Conservation (phyloP, 2,329 filamentous ascomycete species). For the Clarireedia homoeocarpa region DNA sequence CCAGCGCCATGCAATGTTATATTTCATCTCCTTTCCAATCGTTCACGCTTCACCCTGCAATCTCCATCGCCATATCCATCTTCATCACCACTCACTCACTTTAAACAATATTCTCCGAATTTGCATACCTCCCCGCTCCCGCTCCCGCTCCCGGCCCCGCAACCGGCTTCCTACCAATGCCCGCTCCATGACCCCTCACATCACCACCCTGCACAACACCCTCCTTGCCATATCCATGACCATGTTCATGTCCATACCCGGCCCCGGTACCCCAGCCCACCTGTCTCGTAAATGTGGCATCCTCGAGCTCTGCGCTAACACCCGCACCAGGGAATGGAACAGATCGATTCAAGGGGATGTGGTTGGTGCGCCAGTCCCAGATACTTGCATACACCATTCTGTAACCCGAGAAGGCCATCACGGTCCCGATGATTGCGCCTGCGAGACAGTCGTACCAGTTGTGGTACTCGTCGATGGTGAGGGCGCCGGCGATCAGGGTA, state of each 20-base stretch:
- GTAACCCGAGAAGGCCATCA: slow-evolving; percentile 58
- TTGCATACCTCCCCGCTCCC: not conserved
- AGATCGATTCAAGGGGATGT: slow-evolving; percentile 55
- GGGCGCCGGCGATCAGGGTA: slow-evolving; percentile 56
- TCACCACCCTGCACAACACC: not conserved
- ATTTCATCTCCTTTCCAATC: not conserved
- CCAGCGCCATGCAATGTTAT: not conserved
- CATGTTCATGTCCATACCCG: not conserved
- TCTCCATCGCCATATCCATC: not conserved
- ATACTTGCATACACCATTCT: slow-evolving; percentile 60
- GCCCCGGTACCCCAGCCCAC: slow-evolving; percentile 48
- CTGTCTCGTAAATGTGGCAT: slow-evolving; percentile 50
- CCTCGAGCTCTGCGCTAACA: slow-evolving; percentile 37
- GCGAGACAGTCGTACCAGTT: slow-evolving; percentile 69
- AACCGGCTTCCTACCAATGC: slow-evolving; percentile 3
- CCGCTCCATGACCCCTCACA: not conserved
- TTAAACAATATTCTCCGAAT: slow-evolving; percentile 3
- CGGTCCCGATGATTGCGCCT: slow-evolving; percentile 55
- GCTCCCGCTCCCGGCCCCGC: not conserved
- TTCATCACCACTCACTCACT: not conserved
- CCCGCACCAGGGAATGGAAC: slow-evolving; percentile 40
- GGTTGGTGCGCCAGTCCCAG: slow-evolving; percentile 62
- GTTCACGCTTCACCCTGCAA: not conserved
- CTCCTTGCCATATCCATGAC: not conserved
- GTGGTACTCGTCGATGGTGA: slow-evolving; percentile 68